phyloP scores from a whole-genome alignment of 2,329 filamentous ascomycete genomes.

The Dactylella cylindrospora region DNA sequence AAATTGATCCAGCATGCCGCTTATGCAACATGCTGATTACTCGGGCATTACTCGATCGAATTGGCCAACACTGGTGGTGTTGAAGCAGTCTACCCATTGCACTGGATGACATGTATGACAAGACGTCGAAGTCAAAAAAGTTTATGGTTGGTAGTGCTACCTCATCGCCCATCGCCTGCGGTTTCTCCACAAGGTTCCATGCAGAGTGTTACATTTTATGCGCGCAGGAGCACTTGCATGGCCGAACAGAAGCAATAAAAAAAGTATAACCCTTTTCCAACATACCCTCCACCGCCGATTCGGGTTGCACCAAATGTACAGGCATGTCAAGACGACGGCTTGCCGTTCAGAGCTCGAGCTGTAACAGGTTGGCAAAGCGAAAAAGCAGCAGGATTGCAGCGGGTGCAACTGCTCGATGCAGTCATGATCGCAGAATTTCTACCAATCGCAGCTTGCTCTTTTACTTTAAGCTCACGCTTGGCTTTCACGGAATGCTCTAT shows the following conservation, averaged over 20 bases:
- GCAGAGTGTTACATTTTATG: slow-evolving; percentile 27
- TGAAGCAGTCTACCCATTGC: too few species aligned
- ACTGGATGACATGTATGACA: too few species aligned
- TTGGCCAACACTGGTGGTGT: not conserved
- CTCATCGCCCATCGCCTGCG: slow-evolving; percentile 1
- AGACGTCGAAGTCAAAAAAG: too few species aligned
- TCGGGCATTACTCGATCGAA: not conserved
- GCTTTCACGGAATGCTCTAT: slow-evolving; percentile 19
- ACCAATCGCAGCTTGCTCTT: slow-evolving; percentile 19
- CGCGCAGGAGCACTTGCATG: slow-evolving; percentile 24
- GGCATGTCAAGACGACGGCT: too few species aligned
- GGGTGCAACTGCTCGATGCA: not conserved
- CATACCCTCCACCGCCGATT: slow-evolving; percentile 16
- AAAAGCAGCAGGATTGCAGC: slow-evolving; percentile 1
- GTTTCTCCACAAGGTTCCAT: slow-evolving; percentile 19
- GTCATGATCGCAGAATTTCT: slow-evolving; percentile 19
- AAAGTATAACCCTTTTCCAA: slow-evolving; percentile 9
- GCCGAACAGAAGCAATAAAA: not conserved
- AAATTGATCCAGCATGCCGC: not conserved
- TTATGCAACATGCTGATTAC: slow-evolving; percentile 9
- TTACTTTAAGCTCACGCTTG: slow-evolving; percentile 44
- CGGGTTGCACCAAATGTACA: slow-evolving; percentile 29
- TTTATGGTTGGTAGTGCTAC: too few species aligned
- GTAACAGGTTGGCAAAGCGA: too few species aligned
- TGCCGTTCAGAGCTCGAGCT: slow-evolving; percentile 36